Evolutionary conservation across 2,329 filamentous ascomycete genomes (phyloP), one percentile per base, ranked within the genome.

Genomic region (Aurifilum marmelostoma): DNA sequence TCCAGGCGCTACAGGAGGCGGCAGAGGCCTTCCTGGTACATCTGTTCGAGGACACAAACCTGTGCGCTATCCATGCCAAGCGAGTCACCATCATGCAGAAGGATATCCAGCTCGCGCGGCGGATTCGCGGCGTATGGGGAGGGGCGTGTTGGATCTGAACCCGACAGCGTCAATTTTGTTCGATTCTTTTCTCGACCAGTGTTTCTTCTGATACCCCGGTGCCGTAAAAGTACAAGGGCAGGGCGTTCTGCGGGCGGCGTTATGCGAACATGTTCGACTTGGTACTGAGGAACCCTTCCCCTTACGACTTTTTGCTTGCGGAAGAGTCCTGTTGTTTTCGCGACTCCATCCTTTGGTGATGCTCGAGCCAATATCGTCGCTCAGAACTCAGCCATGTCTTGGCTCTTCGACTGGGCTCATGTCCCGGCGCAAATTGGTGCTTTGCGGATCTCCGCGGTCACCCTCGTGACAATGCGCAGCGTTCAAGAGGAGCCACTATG

Each of bases 61-160:
- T 98, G 56, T 97, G 95, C 82, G 96, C 95, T 72, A 94, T 98
- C 75, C 95, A 98, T 81, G 96, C 95, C 71, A 97, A 97, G 84
- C 87, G 95, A 78, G 94, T 98, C 66, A 98, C 95, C 52, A 97
- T 97, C 75, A 95, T 97, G 92, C 94, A 96, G 81, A 97, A 97
- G 83, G 96, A 98, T 80, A 97, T 99, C 75, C 95, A 97, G 82
- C 87, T 98, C 71, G 95, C 95, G 27, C 84, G 92, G 75, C 83
- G 92, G 73, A 94, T 95, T 81, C 85, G 92, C 65, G 92, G 92
- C 16, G 87, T 90, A 60, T 94, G 91, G 91, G 92, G 89, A 61
- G 91, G 91, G 6, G 74, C 84, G 82, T 81, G 91, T 80, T 81
- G 87, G 81, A 80, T 75, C 58, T 77, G 63, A 71, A 43, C 62